Percentiles rank a stretch among this genome's conserved stretches.
Evolutionary conservation across 306 rosid species (phyloP).

Genomic region (Cucurbita moschata): DNA sequence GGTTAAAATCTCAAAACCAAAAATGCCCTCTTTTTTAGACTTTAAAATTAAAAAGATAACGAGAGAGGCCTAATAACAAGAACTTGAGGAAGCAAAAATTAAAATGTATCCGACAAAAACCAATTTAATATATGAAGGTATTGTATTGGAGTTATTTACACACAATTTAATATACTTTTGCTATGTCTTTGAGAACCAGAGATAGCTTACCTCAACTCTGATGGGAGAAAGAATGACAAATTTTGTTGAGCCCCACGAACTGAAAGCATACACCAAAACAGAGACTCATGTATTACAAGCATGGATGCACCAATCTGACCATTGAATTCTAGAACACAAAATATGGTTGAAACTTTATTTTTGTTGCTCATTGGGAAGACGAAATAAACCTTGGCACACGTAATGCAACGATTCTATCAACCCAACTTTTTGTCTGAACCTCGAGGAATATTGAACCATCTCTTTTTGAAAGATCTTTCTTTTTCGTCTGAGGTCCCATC

Average conservation of each 20-base stretch:
- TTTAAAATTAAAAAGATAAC: too few species aligned
- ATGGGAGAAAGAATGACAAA: slow-evolving; percentile 22
- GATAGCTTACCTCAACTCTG: slow-evolving; percentile 25
- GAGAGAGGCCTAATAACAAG: too few species aligned
- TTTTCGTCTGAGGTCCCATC: slow-evolving; percentile 80
- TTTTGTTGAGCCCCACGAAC: slow-evolving; percentile 17
- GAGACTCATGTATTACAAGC: slow-evolving; percentile 6
- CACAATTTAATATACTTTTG: slow-evolving; percentile 13
- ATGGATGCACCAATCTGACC: neutral
- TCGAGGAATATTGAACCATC: slow-evolving; percentile 80
- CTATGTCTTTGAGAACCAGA: slow-evolving; percentile 14
- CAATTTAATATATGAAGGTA: slow-evolving; percentile 1
- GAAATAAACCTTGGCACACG: neutral
- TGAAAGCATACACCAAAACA: slow-evolving; percentile 12
- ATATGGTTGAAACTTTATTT: neutral
- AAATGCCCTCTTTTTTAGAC: too few species aligned
- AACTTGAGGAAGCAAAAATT: too few species aligned
- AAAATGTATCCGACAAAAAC: too few species aligned
- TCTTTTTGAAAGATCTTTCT: slow-evolving; percentile 78
- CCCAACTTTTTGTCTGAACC: slow-evolving; percentile 48
- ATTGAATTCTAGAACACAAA: neutral
- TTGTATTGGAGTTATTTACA: slow-evolving; percentile 7
- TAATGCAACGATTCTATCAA: slow-evolving; percentile 17
- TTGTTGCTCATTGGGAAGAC: neutral
- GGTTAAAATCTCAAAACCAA: too few species aligned